Percentiles rank a stretch among this genome's conserved stretches.
Conservation (phyloP, 2,329 filamentous ascomycete species). For the Cladophialophora psammophila region DNA sequence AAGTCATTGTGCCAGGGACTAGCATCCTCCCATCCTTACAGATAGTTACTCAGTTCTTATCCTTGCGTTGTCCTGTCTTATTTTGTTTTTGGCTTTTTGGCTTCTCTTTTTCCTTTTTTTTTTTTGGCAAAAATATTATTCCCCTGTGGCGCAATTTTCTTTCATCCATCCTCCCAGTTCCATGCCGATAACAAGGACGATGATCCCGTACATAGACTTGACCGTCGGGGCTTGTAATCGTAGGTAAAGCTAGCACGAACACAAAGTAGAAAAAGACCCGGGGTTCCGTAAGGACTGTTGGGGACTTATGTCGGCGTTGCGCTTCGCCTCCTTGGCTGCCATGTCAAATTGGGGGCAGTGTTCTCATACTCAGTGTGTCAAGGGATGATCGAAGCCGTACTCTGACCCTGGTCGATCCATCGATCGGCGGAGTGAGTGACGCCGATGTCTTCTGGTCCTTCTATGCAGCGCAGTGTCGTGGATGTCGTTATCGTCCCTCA, state of each 20-base stretch:
- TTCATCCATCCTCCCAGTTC: neutral
- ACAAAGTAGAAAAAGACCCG: neutral
- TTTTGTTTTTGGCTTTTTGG: neutral
- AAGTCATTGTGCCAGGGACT: neutral
- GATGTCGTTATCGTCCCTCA: neutral
- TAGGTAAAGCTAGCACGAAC: neutral
- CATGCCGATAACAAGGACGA: neutral
- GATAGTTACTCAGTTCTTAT: neutral
- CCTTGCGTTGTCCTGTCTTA: neutral
- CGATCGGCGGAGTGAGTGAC: slow-evolving; percentile 1
- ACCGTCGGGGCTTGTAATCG: neutral
- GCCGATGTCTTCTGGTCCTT: neutral
- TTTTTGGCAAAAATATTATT: neutral
- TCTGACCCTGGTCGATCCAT: neutral
- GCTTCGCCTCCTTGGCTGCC: neutral
- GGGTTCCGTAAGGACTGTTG: slow-evolving; percentile 2
- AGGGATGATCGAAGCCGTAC: neutral
- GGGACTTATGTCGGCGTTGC: neutral
- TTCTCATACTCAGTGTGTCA: neutral
- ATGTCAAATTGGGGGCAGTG: neutral
- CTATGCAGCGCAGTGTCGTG: slow-evolving; percentile 10
- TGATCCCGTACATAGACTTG: slow-evolving; percentile 3
- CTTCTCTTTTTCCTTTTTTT: neutral
- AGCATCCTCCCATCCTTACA: slow-evolving; percentile 4
- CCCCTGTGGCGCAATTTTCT: neutral